Evolutionary conservation across 345 rosid species (phyloP), one percentile per base, ranked within the genome.

Genomic region (Brassica incana): DNA sequence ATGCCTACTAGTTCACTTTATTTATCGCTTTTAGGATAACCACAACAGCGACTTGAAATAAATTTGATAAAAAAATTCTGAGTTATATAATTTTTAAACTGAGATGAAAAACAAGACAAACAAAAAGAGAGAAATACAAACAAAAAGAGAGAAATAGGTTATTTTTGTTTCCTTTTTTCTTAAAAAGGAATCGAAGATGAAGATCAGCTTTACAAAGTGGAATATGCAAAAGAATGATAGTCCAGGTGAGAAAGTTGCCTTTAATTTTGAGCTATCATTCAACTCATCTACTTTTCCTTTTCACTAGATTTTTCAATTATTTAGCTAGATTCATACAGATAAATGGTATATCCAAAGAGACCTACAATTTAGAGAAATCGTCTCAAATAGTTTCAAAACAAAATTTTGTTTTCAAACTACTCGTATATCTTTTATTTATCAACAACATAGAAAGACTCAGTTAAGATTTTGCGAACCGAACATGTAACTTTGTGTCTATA

Each of bases 241-340:
- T 78, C 87, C 88, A 85, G 83, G 68, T 67, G 68, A 67, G 43
- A 79, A 74, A 68, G 65, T 74, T 68, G 33, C 50, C 78, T 74
- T 74, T 67, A 73, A 61, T 68, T 62, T 68, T 74, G 18, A 71
- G 76, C 80, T 75, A 80, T 71, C 62, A 76, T 70, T 76, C 83
- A 43, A 54, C 77, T 71, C 69, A 64, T 54, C 60, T 40, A 75
- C 69, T 77, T 76, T 69, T 63, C 3, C 64, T 27, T 61, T 70
- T 69, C 58, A 67, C 33, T 15, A 27, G 9, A 54, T 29, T 30
- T 43, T 30, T 7, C 20, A 65, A 23, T 43, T 38, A 8, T 30
- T 65, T 58, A 67, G 82, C 72, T 67, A 72, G 43, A 73, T 78
- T 72, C 73, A 73, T 73, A 4, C 16, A 12, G 15, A 48, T 48